phyloP scores from a whole-genome alignment of 164 flowering plant genomes.

The Kingdonia uniflora region DNA sequence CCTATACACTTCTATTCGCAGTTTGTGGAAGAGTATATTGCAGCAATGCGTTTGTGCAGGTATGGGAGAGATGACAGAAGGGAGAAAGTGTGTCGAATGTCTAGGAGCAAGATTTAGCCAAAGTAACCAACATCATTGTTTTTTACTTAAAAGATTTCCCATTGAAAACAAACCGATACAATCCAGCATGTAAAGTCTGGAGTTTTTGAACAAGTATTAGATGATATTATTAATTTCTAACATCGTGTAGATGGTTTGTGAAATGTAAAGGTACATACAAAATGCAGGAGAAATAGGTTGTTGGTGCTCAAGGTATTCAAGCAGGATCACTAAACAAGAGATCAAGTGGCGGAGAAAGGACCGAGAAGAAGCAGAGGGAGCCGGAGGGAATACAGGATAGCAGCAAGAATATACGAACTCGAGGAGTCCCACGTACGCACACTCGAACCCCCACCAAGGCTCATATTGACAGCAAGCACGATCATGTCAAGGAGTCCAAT shows the following conservation, averaged over 20 bases:
- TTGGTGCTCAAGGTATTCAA: slow-evolving; percentile 29
- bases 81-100: slow-evolving; percentile 64
- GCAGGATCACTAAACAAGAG: slow-evolving; percentile 41
- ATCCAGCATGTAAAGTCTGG: too few relatives aligned
- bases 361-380: slow-evolving; percentile 24
- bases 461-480: too few relatives aligned
- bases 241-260: too few relatives aligned
- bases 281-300: slow-evolving; percentile 47
- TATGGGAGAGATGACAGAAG: slow-evolving; percentile 83
- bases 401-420: too few relatives aligned
- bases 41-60: slow-evolving; percentile 47
- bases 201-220: too few relatives aligned
- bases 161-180: too few relatives aligned
- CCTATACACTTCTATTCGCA: slow-evolving; percentile 5
- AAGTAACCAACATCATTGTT: slow-evolving; percentile 34
- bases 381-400: too few relatives aligned
- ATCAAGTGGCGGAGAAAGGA: slow-evolving; percentile 60
- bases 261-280: slow-evolving; percentile 37
- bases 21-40: slow-evolving; percentile 80
- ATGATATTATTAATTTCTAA: too few relatives aligned
- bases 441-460: too few relatives aligned
- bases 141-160: too few relatives aligned
- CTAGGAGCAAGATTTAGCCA: slow-evolving; percentile 55
- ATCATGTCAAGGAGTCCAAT: too few relatives aligned
- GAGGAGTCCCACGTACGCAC: too few relatives aligned